These are phyloP conservation scores for Ramalina intermedia DNA, from an alignment of 495 filamentous ascomycete species.

Conservation along the genomic window DNA sequence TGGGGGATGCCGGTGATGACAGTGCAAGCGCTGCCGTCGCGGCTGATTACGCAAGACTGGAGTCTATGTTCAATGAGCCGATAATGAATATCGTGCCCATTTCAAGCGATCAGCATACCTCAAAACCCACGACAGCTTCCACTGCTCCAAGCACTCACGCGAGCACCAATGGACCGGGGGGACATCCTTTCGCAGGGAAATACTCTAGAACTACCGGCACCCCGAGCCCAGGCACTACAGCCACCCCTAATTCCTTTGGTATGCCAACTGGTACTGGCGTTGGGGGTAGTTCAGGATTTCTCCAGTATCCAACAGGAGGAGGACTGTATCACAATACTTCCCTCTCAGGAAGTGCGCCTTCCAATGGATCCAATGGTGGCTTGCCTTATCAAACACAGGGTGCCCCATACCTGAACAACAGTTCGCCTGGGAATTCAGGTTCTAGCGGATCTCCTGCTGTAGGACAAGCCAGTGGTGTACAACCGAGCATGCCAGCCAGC, in stretches of 20 bases:
- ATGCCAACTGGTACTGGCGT: background rate
- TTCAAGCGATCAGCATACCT: too few species aligned
- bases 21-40: too few species aligned
- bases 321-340: background rate
- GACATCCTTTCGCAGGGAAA: background rate
- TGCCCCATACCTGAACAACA: constrained; percentile 9
- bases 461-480: background rate
- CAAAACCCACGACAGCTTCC: background rate
- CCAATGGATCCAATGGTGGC: background rate
- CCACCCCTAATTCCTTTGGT: background rate
- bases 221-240: background rate
- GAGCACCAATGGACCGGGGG: background rate
- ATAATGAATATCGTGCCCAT: too few species aligned
- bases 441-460: background rate
- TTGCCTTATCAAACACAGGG: constrained; percentile 5
- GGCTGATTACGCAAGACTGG: background rate
- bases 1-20: too few species aligned
- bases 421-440: background rate
- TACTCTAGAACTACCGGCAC: background rate
- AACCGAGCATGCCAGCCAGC: background rate
- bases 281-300: background rate
- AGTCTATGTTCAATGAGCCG: background rate
- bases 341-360: constrained; percentile 1
- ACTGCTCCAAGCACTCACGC: background rate
- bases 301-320: background rate